Base-by-base conservation (phyloP, 2,329 filamentous ascomycete species). In the Exophiala sp. region DNA sequence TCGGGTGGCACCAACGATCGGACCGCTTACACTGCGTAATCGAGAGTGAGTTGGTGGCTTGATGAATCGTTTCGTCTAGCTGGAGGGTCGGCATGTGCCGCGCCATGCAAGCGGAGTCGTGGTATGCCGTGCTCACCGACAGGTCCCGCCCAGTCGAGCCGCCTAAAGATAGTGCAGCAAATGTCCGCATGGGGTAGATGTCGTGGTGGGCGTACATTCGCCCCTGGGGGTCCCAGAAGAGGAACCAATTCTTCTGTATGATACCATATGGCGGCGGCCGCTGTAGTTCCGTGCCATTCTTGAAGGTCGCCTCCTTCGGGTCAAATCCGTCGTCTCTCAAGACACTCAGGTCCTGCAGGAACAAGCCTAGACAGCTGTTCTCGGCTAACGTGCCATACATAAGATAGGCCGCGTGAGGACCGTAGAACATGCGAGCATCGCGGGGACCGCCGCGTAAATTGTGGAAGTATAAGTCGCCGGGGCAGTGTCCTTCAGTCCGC, bases 241-340 rank as follows among this genome's bases (percentile, higher is more conserved):
- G 55, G 58, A 84, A 84, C 72, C 75, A 85, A 62, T 85, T 84
- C 74, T 84, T 84, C 67, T 85, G 81, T 21, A 83, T 62, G 0
- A 60, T 32, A 2, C 64, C 62, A 61, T 69, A 77, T 0, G 78
- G 74, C 1, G 61, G 55, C 0, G 79, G 80, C 0, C 80, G 71
- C 38, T 78, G 75, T 2, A 85, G 64, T 35, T 59, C 56, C 16
- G 53, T 56, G 9, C 40, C 69, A 62, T 62, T 82, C 81, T 45
- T 7, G 32, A 54, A 54, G 0, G 80, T 66, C 68, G 83, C 72
- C 7, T 76, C 71, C 53, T 81, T 82, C 0, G 81, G 80, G 62
- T 83, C 79, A 62, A 83, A 83, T 2, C 75, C 71, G 51, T 29
- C 24, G 24, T 29, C 24, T 29, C 24, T 29, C 24, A 29, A 29